Evolutionary conservation across 495 filamentous ascomycete genomes (phyloP).

Genomic region (Neurospora sp.): DNA sequence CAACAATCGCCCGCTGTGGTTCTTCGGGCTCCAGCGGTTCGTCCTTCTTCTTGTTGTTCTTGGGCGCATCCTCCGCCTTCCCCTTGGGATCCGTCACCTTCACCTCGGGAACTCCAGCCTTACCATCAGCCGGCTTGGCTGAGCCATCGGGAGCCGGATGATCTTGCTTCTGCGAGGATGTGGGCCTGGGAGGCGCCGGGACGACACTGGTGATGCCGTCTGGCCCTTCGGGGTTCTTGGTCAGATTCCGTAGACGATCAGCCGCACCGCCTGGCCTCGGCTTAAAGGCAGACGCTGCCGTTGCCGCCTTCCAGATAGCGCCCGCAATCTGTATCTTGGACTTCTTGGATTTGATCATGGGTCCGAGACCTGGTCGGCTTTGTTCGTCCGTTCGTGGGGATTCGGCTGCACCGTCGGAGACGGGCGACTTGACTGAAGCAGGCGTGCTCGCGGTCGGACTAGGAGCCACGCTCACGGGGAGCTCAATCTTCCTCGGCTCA

Average conservation of each 20-base stretch:
- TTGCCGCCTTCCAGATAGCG: conserved; percentile 75
- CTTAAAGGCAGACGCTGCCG: conserved; percentile 69
- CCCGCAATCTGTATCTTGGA: conserved; percentile 61
- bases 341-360: conserved; percentile 75
- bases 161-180: conserved; percentile 18
- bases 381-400: conserved; percentile 36
- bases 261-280: conserved; percentile 74
- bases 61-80: conserved; percentile 27
- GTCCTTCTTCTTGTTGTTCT: conserved; percentile 32
- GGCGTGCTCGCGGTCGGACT: conserved; percentile 17
- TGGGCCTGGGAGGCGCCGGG: conserved; percentile 55
- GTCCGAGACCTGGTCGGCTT: conserved; percentile 68
- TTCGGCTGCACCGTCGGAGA: conserved; percentile 14
- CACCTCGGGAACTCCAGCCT: conserved; percentile 37
- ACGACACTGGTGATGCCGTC: conserved; percentile 86
- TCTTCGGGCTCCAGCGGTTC: conserved; percentile 25
- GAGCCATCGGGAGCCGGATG: conserved; percentile 11
- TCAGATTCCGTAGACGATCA: conserved; percentile 51
- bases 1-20: conserved; percentile 48
- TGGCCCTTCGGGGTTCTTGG: conserved; percentile 50
- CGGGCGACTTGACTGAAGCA: conserved; percentile 10
- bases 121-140: conserved; percentile 23
- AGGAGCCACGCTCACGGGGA: conserved; percentile 3
- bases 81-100: conserved; percentile 34
- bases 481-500: conserved; percentile 9